A percentile compares a stretch with the other conserved stretches of the same genome.
Evolutionary conservation across 225 moss, liverwort and hornwort species (phyloP).

Genomic region (Thuidium tamariscinum): DNA sequence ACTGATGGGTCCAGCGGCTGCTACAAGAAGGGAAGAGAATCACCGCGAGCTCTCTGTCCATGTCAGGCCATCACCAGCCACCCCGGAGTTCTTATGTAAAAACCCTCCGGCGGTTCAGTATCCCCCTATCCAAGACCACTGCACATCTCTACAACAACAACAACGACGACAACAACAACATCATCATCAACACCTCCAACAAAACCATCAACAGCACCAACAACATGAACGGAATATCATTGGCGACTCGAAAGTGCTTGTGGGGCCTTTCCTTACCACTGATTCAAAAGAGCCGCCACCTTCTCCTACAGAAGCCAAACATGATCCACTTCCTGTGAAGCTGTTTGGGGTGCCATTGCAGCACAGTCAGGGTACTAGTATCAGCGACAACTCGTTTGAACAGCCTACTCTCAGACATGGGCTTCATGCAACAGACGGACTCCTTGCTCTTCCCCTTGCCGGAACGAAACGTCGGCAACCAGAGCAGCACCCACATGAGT

Average conservation of each 20-base stretch:
- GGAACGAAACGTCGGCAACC: conserved; percentile 22
- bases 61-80: conserved; percentile 2
- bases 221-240: not conserved
- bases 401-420: not conserved
- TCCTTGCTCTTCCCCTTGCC: not conserved
- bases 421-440: not conserved
- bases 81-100: not conserved
- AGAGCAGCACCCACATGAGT: conserved; percentile 1
- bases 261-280: not conserved
- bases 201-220: not conserved
- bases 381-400: not conserved
- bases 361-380: conserved; percentile 2
- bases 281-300: not conserved
- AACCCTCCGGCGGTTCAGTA: not conserved
- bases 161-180: not conserved
- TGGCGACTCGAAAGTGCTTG: conserved; percentile 10
- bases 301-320: not conserved
- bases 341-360: conserved; percentile 58
- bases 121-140: not conserved
- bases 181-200: not conserved
- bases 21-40: conserved; percentile 21
- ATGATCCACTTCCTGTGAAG: conserved; percentile 15
- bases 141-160: not conserved
- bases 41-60: conserved; percentile 46
- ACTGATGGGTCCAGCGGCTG: conserved; percentile 1